Evolutionary conservation across 768 basidiomycete species (phyloP).

Genomic region (Postia placenta): DNA sequence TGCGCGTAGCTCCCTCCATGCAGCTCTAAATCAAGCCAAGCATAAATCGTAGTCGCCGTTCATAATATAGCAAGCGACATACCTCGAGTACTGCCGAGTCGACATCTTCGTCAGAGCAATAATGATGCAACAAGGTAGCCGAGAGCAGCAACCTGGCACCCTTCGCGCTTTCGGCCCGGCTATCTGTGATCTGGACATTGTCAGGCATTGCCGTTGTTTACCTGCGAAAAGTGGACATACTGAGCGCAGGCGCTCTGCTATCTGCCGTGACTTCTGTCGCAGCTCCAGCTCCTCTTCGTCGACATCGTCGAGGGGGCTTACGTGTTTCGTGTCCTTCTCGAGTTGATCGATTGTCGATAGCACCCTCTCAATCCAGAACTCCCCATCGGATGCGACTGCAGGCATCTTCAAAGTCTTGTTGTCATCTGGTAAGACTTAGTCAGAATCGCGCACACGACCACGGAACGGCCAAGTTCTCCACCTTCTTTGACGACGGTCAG

Average conservation of each 20-base stretch:
- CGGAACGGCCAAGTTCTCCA: slow-evolving; percentile 20
- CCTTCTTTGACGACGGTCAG: slow-evolving; percentile 46
- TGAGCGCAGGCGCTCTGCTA: slow-evolving; percentile 36
- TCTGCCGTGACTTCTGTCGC: slow-evolving; percentile 38
- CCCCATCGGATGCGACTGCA: slow-evolving; percentile 63
- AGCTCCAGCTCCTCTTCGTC: slow-evolving; percentile 51
- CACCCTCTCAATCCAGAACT: slow-evolving; percentile 73
- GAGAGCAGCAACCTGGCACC: slow-evolving; percentile 70
- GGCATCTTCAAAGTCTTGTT: slow-evolving; percentile 49
- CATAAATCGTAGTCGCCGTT: neutral
- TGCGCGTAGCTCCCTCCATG: slow-evolving; percentile 49
- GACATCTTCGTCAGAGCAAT: slow-evolving; percentile 53
- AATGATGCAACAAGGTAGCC: slow-evolving; percentile 65
- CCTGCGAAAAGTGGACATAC: slow-evolving; percentile 23
- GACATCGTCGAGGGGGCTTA: slow-evolving; percentile 40
- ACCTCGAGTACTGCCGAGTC: slow-evolving; percentile 58
- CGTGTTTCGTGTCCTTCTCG: slow-evolving; percentile 66
- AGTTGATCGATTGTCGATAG: slow-evolving; percentile 49
- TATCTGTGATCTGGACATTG: slow-evolving; percentile 28
- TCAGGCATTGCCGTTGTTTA: neutral
- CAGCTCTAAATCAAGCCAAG: slow-evolving; percentile 45
- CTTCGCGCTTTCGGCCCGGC: slow-evolving; percentile 47
- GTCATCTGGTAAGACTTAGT: slow-evolving; percentile 24
- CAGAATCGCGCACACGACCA: neutral
- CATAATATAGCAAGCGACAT: neutral